Conservation (phyloP, 176 grass and related monocot genomes). For the Rhynchospora tenuis region DNA sequence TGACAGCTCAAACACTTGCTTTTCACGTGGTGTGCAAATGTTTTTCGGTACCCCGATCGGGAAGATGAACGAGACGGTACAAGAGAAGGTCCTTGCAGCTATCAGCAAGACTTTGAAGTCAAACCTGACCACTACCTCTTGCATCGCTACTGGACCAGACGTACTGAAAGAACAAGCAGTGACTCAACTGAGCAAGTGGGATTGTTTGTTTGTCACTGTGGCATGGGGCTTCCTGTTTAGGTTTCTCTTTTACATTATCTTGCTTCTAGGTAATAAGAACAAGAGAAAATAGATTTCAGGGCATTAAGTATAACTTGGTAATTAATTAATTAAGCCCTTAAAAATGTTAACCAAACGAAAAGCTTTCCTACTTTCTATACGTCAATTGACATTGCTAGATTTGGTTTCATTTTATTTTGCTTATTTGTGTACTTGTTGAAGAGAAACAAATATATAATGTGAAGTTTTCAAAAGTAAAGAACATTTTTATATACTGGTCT, state of each 20-base stretch:
- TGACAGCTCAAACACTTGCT: slow-evolving; percentile 32
- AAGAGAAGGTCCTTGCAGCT: slow-evolving; percentile 46
- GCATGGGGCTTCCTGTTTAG: slow-evolving; percentile 63
- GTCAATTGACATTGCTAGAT: background rate
- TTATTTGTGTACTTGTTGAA: background rate
- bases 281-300: slow-evolving; percentile 46
- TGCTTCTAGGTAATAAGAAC: slow-evolving; percentile 62
- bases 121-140: slow-evolving; percentile 24
- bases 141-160: slow-evolving; percentile 60
- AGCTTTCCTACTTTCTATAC: background rate
- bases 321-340: background rate
- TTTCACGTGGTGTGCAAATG: slow-evolving; percentile 56
- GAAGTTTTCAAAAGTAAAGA: background rate
- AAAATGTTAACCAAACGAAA: background rate
- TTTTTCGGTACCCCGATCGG: slow-evolving; percentile 63
- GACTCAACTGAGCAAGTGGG: slow-evolving; percentile 63
- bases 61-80: slow-evolving; percentile 20
- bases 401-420: background rate
- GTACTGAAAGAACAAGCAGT: slow-evolving; percentile 54
- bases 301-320: background rate
- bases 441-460: background rate
- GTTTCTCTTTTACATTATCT: slow-evolving; percentile 47
- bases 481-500: too few relatives aligned
- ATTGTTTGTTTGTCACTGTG: slow-evolving; percentile 52
- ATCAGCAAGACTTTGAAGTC: slow-evolving; percentile 34